Evolutionary conservation across 257 asterid genomes (phyloP), one percentile per base, ranked within the genome.

Genomic region (Ehretia macrophylla): DNA sequence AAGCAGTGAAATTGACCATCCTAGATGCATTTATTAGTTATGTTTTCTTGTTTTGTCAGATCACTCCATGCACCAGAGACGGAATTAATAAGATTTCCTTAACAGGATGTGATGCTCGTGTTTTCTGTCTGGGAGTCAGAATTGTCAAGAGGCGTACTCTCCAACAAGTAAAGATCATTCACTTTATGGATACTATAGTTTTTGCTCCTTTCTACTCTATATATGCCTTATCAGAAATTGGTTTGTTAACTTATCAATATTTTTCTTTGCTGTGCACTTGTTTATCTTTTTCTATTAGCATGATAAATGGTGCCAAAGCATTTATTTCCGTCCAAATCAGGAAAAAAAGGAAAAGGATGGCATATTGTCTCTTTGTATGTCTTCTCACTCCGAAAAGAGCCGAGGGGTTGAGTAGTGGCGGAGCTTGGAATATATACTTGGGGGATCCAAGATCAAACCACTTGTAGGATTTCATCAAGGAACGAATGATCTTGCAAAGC

Each of bases 41-140:
- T 66, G 51, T 59, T 59, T 56, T 56, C 47, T 72, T 57, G 56
- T 71, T 66, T 77, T 78, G 63, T 68, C 85, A 94, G 99, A 82
- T 90, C 79, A 90, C 97, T 63, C 76, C 84, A 51, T 89, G 85
- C 81, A 85, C 90, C 73, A 77, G 82, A 81, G 99, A 94, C 45
- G 99, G 99, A 75, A 81, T 85, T 68, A 90, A 94, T 79, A 90
- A 82, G 75, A 82, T 94, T 76, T 77, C 77, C 51, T 74, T 94
- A 73, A 83, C 84, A 58, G 96, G 96, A 60, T 83, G 88, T 52
- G 99, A 94, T 83, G 80, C 87, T 74, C 97, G 99, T 23, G 67
- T 72, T 40, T 94, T 94, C 75, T 94, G 99, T 68, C 64, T 87
- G 56, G 99, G 99, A 60, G 94, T 94, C 55, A 82, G 99, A 82